Conservation (phyloP, 768 basidiomycete genomes). For the Hysterangium stoloniferum region DNA sequence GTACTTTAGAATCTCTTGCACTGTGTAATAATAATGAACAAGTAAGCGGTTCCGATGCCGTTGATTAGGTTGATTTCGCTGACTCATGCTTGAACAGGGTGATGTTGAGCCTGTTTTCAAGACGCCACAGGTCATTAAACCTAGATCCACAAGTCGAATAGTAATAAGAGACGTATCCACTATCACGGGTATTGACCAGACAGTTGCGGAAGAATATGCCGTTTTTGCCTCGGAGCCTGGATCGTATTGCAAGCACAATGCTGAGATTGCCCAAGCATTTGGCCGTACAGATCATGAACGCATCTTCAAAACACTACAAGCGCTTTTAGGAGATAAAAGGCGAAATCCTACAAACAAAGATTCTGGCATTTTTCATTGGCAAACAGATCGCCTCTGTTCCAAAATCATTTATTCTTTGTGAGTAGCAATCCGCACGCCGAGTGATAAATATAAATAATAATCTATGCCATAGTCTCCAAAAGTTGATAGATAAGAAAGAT, state of each 20-base stretch:
- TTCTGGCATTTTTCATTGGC: conserved; percentile 11
- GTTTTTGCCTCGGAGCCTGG: conserved; percentile 35
- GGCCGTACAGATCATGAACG: conserved; percentile 67
- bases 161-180: conserved; percentile 47
- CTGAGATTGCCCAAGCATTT: conserved; percentile 45
- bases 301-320: conserved; percentile 48
- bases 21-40: no score
- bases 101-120: no score
- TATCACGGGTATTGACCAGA: conserved; percentile 42
- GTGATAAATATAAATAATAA: not conserved
- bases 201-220: conserved; percentile 56
- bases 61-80: no score
- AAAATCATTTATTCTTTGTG: conserved; percentile 17
- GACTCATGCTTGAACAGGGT: no score
- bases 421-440: not conserved
- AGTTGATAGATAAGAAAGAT: conserved; percentile 47
- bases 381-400: conserved; percentile 14
- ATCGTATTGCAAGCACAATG: conserved; percentile 53
- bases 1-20: conserved; percentile 5
- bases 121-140: no score
- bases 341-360: conserved; percentile 4
- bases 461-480: conserved; percentile 33
- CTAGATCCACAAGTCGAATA: no score
- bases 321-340: conserved; percentile 33
- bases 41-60: not conserved